A percentile compares a stretch with the other conserved stretches of the same genome.
phyloP scores from a whole-genome alignment of 2,329 filamentous ascomycete genomes.

The Ceratocystis cacaofunesta region DNA sequence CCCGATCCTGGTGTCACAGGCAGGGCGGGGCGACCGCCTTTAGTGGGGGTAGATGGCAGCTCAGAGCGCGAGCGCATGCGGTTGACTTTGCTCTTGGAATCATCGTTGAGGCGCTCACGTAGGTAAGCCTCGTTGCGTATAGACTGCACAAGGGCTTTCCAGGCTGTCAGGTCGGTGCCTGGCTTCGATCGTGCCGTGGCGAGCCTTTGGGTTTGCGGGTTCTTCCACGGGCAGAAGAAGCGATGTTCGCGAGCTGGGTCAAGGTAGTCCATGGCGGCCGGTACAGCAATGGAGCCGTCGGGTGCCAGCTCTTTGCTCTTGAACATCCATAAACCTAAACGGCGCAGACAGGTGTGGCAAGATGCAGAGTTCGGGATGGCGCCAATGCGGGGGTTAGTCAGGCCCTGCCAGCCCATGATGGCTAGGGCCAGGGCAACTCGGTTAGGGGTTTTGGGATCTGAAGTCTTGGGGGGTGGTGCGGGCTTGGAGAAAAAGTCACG shows the following conservation, averaged over 20 bases:
- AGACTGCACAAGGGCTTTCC: constrained; percentile 39
- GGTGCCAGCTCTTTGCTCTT: constrained; percentile 53
- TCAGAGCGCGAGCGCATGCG: constrained; percentile 15
- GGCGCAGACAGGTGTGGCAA: constrained; percentile 75
- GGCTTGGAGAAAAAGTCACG: constrained; percentile 38
- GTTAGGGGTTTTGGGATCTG: constrained; percentile 30
- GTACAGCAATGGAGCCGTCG: constrained; percentile 37
- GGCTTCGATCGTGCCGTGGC: constrained; percentile 24
- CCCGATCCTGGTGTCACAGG: not conserved
- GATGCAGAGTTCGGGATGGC: constrained; percentile 57
- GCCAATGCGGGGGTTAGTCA: constrained; percentile 38
- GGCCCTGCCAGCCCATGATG: constrained; percentile 62
- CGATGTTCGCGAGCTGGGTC: constrained; percentile 60
- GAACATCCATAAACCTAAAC: constrained; percentile 90
- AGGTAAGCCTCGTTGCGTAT: constrained; percentile 45
- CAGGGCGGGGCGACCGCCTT: constrained; percentile 20
- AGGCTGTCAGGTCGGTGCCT: constrained; percentile 33
- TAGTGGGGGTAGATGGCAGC: constrained; percentile 4
- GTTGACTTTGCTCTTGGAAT: constrained; percentile 8
- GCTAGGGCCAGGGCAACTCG: constrained; percentile 53
- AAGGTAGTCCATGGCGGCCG: constrained; percentile 49
- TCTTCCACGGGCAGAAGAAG: constrained; percentile 74
- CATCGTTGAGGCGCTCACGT: constrained; percentile 21
- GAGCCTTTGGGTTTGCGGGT: constrained; percentile 42
- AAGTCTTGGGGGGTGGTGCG: constrained; percentile 21